phyloP scores from a whole-genome alignment of 2,329 filamentous ascomycete species.

The Sporothrix mexicana region DNA sequence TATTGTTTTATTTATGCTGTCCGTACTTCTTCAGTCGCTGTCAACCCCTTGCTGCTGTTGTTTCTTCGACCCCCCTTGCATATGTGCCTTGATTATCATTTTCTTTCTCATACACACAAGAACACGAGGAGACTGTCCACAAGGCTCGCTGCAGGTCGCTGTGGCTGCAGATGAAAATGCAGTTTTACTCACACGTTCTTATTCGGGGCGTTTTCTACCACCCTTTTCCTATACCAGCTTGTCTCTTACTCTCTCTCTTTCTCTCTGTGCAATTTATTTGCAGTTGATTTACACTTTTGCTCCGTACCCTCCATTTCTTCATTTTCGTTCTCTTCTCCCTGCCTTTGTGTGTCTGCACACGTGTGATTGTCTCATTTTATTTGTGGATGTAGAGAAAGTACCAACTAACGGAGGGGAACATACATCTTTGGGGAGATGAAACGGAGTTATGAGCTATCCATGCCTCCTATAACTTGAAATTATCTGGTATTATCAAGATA shows the following conservation, averaged over 20 bases:
- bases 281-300: neutral
- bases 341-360: neutral
- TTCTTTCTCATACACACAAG: slow-evolving; percentile 3
- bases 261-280: neutral
- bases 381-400: neutral
- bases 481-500: neutral
- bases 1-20: no score
- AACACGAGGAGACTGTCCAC: neutral
- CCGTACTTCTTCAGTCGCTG: neutral
- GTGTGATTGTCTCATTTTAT: slow-evolving; percentile 3
- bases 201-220: neutral
- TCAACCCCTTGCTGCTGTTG: neutral
- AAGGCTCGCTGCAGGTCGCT: neutral
- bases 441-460: neutral
- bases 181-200: neutral
- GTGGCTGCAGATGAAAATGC: neutral
- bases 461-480: no score
- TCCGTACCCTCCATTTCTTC: neutral
- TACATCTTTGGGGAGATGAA: neutral
- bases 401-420: neutral
- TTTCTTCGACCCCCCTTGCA: neutral
- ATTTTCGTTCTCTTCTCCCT: neutral
- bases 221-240: neutral
- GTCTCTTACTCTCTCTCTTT: neutral
- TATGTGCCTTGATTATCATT: neutral